Base-by-base conservation (phyloP, 1,284 basidiomycete species). In the Sporisorium reilianum region DNA sequence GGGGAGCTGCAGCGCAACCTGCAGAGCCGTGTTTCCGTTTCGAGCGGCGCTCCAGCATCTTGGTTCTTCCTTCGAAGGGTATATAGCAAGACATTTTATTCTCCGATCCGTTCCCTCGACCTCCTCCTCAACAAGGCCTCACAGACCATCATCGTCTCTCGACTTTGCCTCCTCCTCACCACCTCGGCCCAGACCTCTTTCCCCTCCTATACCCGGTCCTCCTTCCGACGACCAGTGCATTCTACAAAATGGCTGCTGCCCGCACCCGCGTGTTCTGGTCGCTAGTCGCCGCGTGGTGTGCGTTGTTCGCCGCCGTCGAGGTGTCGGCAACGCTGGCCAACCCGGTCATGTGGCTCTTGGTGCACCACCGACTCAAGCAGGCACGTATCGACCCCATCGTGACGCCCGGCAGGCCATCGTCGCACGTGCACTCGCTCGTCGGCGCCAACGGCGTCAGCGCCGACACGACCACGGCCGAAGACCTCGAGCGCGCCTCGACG, bases 361-460 rank as follows among this genome's bases (percentile, higher is more conserved):
- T 23, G 22, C 77, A 78, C 12, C 62, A 80, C 9, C 64, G 79
- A 0, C 61, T 87, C 50, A 78, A 79, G 25, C 66, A 83, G 14
- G 87, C 87, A 56, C 86, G 88, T 40, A 77, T 87, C 34, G 88
- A 89, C 64, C 86, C 87, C 23, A 87, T 88, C 64, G 83, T 88
- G 41, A 83, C 79, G 18, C 87, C 88, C 4, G 86, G 85, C 22
- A 58, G 66, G 12, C 77, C 80, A 5, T 86, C 86, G 2, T 81
- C 86, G 49, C 86, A 88, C 64, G 85, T 86, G 25, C 87, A 88
- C 68, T 86, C 86, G 50, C 52, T 87, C 49, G 82, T 58, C 44
- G 87, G 87, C 18, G 58, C 50, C 36, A 66, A 75, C 32, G 71
- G 71, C 14, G 59, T 75, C 38, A 26, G 28, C 9, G 38, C 38